These are phyloP conservation scores for Magnusiomyces paraingens DNA, from an alignment of 1,139 yeast genomes.

Conservation along the genomic window DNA sequence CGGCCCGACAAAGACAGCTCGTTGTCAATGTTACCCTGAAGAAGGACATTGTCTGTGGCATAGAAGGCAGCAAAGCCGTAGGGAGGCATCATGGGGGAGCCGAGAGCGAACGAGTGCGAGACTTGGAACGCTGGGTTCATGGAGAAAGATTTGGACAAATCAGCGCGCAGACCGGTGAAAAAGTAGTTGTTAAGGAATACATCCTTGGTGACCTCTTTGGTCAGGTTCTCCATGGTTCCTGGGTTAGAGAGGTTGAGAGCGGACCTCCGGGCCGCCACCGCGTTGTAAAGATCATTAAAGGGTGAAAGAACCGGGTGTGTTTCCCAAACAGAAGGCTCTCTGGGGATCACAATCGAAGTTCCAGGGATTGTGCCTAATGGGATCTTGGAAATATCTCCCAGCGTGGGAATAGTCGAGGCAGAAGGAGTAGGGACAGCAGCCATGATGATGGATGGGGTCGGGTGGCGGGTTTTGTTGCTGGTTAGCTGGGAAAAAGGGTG, in stretches of 20 bases:
- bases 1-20: conserved; percentile 85
- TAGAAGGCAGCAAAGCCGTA: conserved; percentile 88
- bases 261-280: conserved; percentile 70
- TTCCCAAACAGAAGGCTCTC: conserved; percentile 51
- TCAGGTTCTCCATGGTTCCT: conserved; percentile 89
- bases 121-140: conserved; percentile 96
- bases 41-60: conserved; percentile 78
- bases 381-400: conserved; percentile 24
- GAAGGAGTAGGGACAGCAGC: conserved; percentile 22
- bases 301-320: conserved; percentile 81
- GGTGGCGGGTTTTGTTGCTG: background rate
- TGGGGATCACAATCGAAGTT: conserved; percentile 18
- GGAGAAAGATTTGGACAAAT: conserved; percentile 84
- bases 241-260: conserved; percentile 83
- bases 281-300: conserved; percentile 66
- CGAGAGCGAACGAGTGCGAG: conserved; percentile 87
- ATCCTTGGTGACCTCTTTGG: conserved; percentile 89
- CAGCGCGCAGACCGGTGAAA: conserved; percentile 96
- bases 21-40: conserved; percentile 89
- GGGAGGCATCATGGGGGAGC: conserved; percentile 81
- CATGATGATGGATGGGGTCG: conserved; percentile 3
- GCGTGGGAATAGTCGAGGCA: conserved; percentile 21
- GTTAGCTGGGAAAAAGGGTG: background rate
- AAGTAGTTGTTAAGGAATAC: conserved; percentile 84
- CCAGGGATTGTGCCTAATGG: conserved; percentile 18